These are phyloP conservation scores for Penicillium sp. DNA, from an alignment of 2,329 filamentous ascomycete genomes.

Conservation along the genomic window DNA sequence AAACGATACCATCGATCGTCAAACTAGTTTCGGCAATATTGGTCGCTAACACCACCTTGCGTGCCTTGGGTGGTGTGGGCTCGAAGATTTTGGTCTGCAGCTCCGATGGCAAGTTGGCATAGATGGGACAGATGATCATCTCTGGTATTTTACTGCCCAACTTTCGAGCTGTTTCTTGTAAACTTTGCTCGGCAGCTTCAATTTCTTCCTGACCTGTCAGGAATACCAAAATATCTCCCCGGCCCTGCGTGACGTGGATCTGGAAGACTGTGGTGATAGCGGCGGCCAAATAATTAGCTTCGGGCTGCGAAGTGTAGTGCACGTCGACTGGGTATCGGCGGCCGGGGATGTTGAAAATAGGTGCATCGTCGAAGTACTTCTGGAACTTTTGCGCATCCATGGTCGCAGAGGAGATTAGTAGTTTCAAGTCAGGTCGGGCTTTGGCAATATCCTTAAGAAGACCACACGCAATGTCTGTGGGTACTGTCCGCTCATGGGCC, in stretches of 20 bases:
- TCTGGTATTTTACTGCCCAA: constrained; percentile 79
- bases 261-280: constrained; percentile 92
- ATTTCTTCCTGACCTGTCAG: constrained; percentile 96
- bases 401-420: constrained; percentile 90
- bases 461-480: constrained; percentile 84
- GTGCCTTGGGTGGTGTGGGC: constrained; percentile 74
- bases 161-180: constrained; percentile 81
- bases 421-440: constrained; percentile 76
- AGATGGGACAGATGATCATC: constrained; percentile 87
- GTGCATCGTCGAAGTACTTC: constrained; percentile 83
- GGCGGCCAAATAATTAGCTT: constrained; percentile 88
- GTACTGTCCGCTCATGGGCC: constrained; percentile 87
- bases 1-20: constrained; percentile 93
- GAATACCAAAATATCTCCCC: constrained; percentile 90
- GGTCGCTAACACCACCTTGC: constrained; percentile 90
- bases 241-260: constrained; percentile 80
- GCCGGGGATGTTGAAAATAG: constrained; percentile 92
- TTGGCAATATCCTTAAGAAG: constrained; percentile 83
- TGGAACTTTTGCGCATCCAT: constrained; percentile 93
- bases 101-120: constrained; percentile 86
- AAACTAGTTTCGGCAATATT: constrained; percentile 96
- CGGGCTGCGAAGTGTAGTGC: constrained; percentile 82
- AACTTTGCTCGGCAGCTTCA: constrained; percentile 75
- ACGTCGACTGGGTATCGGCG: constrained; percentile 85
- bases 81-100: constrained; percentile 92